phyloP scores from a whole-genome alignment of 176 grass and related monocot genomes.

The Guadua angustifolia region DNA sequence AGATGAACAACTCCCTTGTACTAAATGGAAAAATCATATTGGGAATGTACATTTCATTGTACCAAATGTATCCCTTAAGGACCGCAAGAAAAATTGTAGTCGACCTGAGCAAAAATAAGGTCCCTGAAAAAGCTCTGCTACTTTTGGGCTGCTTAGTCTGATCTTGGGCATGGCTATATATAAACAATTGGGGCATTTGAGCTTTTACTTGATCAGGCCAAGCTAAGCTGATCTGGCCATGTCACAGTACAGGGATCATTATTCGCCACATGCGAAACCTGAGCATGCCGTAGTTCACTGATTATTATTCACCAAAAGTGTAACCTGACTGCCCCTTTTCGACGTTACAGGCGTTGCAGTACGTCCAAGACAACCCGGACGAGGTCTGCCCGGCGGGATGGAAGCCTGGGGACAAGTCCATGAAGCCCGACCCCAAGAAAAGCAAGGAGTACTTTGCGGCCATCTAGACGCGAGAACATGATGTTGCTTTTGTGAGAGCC shows the following conservation, averaged over 20 bases:
- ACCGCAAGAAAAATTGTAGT: not conserved
- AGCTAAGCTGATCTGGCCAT: not conserved
- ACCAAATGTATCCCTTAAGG: not conserved
- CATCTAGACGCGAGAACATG: constrained; percentile 42
- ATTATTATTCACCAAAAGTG: not conserved
- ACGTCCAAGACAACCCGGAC: constrained; percentile 95
- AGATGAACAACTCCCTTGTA: not conserved
- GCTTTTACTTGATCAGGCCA: not conserved
- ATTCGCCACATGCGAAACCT: not conserved
- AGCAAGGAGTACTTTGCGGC: constrained; percentile 89
- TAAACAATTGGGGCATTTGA: not conserved
- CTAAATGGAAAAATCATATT: not conserved
- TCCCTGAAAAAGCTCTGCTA: not conserved
- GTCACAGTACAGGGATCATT: not conserved
- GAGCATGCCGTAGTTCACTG: not conserved
- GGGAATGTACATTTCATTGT: not conserved
- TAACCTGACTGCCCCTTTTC: not conserved
- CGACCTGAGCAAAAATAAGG: not conserved
- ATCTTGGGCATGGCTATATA: not conserved
- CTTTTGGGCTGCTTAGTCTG: not conserved
- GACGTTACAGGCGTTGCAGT: constrained; percentile 73
- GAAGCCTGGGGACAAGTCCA: constrained; percentile 86
- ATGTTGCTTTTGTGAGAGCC: not conserved
- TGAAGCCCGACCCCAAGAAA: constrained; percentile 87
- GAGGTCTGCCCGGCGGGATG: constrained; percentile 94